Base-by-base conservation (phyloP, 2,329 filamentous ascomycete genomes). In the Dactylella cylindrospora region DNA sequence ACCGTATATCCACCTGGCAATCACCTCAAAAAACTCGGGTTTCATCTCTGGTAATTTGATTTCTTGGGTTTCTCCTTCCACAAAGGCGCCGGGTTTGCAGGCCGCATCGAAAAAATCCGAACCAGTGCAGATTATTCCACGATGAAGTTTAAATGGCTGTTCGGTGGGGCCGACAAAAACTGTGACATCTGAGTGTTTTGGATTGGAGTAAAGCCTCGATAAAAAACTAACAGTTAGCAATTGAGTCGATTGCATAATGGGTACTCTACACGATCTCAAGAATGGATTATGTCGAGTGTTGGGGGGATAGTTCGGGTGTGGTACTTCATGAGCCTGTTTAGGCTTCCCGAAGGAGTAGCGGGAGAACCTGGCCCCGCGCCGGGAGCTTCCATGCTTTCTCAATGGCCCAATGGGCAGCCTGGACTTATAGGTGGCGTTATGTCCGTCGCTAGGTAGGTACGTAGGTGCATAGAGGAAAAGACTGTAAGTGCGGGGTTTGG, bases 21-120 rank as follows among this genome's bases (percentile, higher is more conserved):
- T n/a, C 12, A 33, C 9, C 28, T 28, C 13, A 17, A 47, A 47
- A 12, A 25, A 12, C 1, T 17, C 31, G 2, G 44, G 32, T 5
- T 47, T 19, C 7, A 47, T 36, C 35, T 38, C 44, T 20, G 44
- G 44, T 6, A 47, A 9, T 3, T 36, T 22, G 10, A 38, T 47
- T 25, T 38, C 22, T 8, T 23, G 20, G 6, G 44, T 47, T 7
- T 26, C 28, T 17, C 31, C 32, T n/a, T 47, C 44, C 5, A 17
- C 20, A 32, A 47, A 47, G 1, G 13, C 23, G 26, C 20, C 31
- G 2, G 35, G 7, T 29, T 29, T 29, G 12, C 26, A 29, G 32
- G 32, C 13, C 32, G 7, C 32, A 9, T 13, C 17, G 32, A 35
- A 29, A 15, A 35, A 35, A 35, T 15, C 32, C 10, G 32, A 35